Base-by-base conservation (phyloP, 1,139 yeast genomes). In the Geotrichum australiense region DNA sequence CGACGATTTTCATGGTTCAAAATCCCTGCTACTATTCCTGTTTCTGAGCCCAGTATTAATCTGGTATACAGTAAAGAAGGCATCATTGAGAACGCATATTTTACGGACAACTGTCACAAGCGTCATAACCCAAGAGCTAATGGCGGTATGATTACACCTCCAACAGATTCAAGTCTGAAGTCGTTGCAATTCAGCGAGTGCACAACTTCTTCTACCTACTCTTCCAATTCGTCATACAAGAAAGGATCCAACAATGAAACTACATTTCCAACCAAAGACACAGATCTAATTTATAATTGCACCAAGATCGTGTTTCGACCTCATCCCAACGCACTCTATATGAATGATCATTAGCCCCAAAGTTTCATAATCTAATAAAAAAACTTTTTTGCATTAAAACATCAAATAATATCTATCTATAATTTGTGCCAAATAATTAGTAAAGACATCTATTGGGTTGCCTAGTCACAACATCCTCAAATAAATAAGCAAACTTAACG, bases 401-500 rank as follows among this genome's bases (percentile, higher is more conserved):
- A n/a, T n/a, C n/a, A n/a, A n/a, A n/a, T n/a, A n/a, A n/a, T n/a
- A n/a, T n/a, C n/a, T n/a, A n/a, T n/a, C n/a, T n/a, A n/a, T n/a
- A n/a, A n/a, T n/a, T n/a, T n/a, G n/a, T n/a, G n/a, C n/a, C n/a
- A n/a, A n/a, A n/a, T n/a, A n/a, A n/a, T n/a, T n/a, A n/a, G n/a
- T n/a, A n/a, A n/a, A n/a, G n/a, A n/a, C n/a, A n/a, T n/a, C n/a
- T n/a, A n/a, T n/a, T n/a, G n/a, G n/a, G n/a, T n/a, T n/a, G n/a
- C n/a, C n/a, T n/a, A n/a, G n/a, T n/a, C n/a, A n/a, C n/a, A n/a
- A n/a, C n/a, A n/a, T n/a, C n/a, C n/a, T n/a, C n/a, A n/a, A 35
- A 35, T 18, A 35, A 23, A 35, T 24, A 35, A 19, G 10, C 15
- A 19, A 8, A 15, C 30, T 32, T 46, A 49, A 29, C 62, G 51